Conservation (phyloP, 2,329 filamentous ascomycete species). For the Penicillium polonicum region DNA sequence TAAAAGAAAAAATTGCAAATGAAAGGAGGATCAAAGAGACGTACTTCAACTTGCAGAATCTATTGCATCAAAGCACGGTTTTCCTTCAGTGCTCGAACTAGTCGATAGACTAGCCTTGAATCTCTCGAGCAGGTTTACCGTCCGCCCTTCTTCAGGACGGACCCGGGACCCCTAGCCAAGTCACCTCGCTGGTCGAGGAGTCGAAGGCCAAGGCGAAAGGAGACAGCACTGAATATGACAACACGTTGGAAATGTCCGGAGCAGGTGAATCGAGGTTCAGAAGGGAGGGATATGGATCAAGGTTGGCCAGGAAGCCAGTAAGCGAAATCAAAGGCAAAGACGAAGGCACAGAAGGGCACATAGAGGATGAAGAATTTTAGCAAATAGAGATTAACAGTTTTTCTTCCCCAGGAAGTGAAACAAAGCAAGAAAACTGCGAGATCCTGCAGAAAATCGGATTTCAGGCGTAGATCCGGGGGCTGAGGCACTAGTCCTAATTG, state of each 20-base stretch:
- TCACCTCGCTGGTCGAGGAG: constrained; percentile 34
- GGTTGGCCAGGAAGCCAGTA: constrained; percentile 30
- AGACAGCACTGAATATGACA: constrained; percentile 13
- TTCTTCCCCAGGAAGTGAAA: constrained; percentile 13
- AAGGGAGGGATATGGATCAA: constrained; percentile 16
- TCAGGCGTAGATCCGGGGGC: constrained; percentile 25
- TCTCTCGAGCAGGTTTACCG: constrained; percentile 43
- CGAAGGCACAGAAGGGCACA: constrained; percentile 36
- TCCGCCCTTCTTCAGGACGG: constrained; percentile 54
- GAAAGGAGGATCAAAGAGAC: neutral
- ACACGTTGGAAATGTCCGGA: constrained; percentile 16
- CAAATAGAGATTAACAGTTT: neutral
- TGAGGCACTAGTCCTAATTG: constrained; percentile 17
- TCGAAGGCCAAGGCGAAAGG: constrained; percentile 23
- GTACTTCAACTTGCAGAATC: constrained; percentile 18
- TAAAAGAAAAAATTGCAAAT: neutral
- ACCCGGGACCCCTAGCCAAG: constrained; percentile 50
- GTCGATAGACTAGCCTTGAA: constrained; percentile 16
- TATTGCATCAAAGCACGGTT: constrained; percentile 8
- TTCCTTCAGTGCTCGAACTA: constrained; percentile 10
- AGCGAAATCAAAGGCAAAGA: constrained; percentile 28
- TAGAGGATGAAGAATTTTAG: constrained; percentile 30
- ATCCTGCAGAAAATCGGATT: constrained; percentile 21
- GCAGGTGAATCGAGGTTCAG: constrained; percentile 16
- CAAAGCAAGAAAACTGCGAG: constrained; percentile 4